A percentile compares a stretch with the other conserved stretches of the same genome.
Evolutionary conservation across 2,329 filamentous ascomycete genomes (phyloP).

Genomic region (Corinectria fuckeliana): DNA sequence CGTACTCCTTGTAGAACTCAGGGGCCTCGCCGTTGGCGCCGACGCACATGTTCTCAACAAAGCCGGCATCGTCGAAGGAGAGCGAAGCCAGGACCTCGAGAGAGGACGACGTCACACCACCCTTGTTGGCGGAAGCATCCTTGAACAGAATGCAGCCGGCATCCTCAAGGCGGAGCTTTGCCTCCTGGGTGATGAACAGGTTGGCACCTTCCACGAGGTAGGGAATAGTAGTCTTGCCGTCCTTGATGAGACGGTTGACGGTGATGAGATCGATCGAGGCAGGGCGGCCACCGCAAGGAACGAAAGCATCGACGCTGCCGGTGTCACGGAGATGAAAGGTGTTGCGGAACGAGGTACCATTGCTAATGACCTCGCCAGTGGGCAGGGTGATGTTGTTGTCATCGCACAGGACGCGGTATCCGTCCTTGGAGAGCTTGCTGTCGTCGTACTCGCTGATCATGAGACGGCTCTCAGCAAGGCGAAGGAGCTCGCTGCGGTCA

Average conservation of each 20-base stretch:
- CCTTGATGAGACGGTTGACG: conserved; percentile 85
- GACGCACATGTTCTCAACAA: conserved; percentile 94
- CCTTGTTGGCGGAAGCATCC: conserved; percentile 98
- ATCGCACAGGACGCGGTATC: conserved; percentile 91
- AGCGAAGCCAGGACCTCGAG: conserved; percentile 94
- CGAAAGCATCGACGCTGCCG: conserved; percentile 83
- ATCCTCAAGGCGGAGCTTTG: conserved; percentile 91
- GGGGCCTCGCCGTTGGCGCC: conserved; percentile 74
- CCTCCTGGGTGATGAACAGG: conserved; percentile 97
- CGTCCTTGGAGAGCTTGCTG: conserved; percentile 83
- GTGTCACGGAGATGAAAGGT: conserved; percentile 89
- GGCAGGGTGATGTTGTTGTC: conserved; percentile 90
- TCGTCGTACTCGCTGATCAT: conserved; percentile 92
- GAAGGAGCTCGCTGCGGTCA: conserved; percentile 80
- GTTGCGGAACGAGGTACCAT: conserved; percentile 96
- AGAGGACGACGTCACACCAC: conserved; percentile 95
- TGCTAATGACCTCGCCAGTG: conserved; percentile 83
- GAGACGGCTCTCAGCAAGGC: conserved; percentile 81
- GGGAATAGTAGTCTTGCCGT: conserved; percentile 85
- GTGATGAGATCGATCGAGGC: conserved; percentile 95
- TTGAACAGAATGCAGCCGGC: conserved; percentile 97
- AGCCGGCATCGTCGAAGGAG: conserved; percentile 89
- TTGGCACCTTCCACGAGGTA: conserved; percentile 99
- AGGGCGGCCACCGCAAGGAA: conserved; percentile 93
- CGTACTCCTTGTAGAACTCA: conserved; percentile 91